Evolutionary conservation across 345 rosid species (phyloP).

Genomic region (thale cress (Arabidopsis thaliana)): TAIR10.1 NC_003074.8:22393501-22394000

Average conservation of each 20-base stretch:
- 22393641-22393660: constrained; percentile 54
- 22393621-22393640: not conserved
- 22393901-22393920: constrained; percentile 38
- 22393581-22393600: constrained; percentile 5
- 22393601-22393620: constrained; percentile 20
- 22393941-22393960: constrained; percentile 55
- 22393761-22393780: constrained; percentile 48
- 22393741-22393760: constrained; percentile 68
- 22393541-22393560: not conserved
- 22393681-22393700: constrained; percentile 40
- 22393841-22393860: not conserved
- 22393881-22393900: constrained; percentile 23
- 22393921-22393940: constrained; percentile 63
- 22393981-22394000: not conserved
- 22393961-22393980: constrained; percentile 38
- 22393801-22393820: constrained; percentile 11
- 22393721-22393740: constrained; percentile 71
- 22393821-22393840: constrained; percentile 39
- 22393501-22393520: not conserved
- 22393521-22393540: not conserved
- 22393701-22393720: constrained; percentile 83
- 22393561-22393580: constrained; percentile 24
- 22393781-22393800: constrained; percentile 37
- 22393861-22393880: constrained; percentile 42
- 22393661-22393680: not conserved